Evolutionary conservation across 306 rosid genomes (phyloP), one percentile per base, ranked within the genome.

Genomic region (Fragaria vesca): DNA sequence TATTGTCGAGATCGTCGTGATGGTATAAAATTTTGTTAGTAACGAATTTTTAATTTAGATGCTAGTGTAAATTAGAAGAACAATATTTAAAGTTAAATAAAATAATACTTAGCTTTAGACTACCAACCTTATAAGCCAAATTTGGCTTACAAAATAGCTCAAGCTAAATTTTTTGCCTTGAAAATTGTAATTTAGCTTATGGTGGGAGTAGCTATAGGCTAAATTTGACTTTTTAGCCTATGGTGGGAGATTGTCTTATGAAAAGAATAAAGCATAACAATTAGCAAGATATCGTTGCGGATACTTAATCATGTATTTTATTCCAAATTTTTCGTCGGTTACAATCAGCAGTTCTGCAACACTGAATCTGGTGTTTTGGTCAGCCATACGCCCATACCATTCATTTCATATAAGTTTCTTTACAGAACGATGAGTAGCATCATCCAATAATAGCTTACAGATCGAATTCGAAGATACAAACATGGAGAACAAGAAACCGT

Each of bases 341-440:
- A 62, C n/a, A 30, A 6, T 60, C 66, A 9, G 32, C 4, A 36
- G 40, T 36, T 36, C 6, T 36, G 40, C 40, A 26, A 26, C 66
- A 21, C 36, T 60, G 36, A 10, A 6, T 58, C 66, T 21, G 16
- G 36, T 60, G 12, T 60, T 60, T 60, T 58, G 65, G 65, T 58
- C 65, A 58, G 62, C 42, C 42, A 38, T 38, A 38, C 42, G 42
- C 42, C 62, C 62, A 55, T 11, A 62, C 42, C 42, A 62, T 62
- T 24, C 68, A 62, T 24, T 58, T 61, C 67, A 28, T 60, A 58
- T 61, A 61, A 61, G 13, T 58, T 62, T 15, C 68, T 62, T 62
- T n/a, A 28, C 20, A 28, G 42, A 13, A 4, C 68, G 15, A 13
- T 13, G 10, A 28, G 16, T 30, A 60, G 16, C 12, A 30, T 28